Percentiles rank a stretch among this genome's conserved stretches.
Evolutionary conservation across 306 rosid species (phyloP).

Genomic region (Mimosa pudica): DNA sequence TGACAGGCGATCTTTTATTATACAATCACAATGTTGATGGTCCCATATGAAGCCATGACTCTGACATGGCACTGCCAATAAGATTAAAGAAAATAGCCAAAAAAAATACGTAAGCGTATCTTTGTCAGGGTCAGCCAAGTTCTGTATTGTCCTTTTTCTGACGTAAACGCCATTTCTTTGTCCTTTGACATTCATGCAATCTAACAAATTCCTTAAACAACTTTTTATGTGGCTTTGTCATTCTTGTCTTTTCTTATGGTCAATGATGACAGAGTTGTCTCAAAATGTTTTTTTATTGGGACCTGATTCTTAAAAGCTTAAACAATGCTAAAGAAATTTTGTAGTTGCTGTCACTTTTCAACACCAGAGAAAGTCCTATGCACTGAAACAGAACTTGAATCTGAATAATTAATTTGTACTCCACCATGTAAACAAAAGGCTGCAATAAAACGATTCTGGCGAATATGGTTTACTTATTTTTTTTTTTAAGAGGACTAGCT

Average conservation of each 20-base stretch:
- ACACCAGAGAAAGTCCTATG: background rate
- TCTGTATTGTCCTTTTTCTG: background rate
- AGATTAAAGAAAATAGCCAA: background rate
- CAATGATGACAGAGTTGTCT: background rate
- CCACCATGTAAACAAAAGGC: background rate
- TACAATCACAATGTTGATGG: background rate
- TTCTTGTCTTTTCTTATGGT: background rate
- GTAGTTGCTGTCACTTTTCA: background rate
- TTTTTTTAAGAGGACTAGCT: background rate
- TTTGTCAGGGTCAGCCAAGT: background rate
- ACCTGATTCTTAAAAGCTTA: background rate
- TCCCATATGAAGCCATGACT: background rate
- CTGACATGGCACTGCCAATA: constrained; percentile 8
- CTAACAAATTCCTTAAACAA: background rate
- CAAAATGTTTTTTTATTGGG: background rate
- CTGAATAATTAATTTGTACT: background rate
- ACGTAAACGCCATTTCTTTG: background rate
- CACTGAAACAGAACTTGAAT: background rate
- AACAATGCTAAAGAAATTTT: background rate
- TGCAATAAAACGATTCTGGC: background rate
- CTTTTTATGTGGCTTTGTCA: background rate
- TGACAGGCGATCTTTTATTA: background rate
- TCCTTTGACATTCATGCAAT: background rate
- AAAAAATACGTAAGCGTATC: background rate
- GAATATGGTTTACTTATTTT: background rate